Percentiles rank a stretch among this genome's conserved stretches.
Conservation (phyloP, 2,329 filamentous ascomycete genomes). For the Rhynchosporium agropyri region DNA sequence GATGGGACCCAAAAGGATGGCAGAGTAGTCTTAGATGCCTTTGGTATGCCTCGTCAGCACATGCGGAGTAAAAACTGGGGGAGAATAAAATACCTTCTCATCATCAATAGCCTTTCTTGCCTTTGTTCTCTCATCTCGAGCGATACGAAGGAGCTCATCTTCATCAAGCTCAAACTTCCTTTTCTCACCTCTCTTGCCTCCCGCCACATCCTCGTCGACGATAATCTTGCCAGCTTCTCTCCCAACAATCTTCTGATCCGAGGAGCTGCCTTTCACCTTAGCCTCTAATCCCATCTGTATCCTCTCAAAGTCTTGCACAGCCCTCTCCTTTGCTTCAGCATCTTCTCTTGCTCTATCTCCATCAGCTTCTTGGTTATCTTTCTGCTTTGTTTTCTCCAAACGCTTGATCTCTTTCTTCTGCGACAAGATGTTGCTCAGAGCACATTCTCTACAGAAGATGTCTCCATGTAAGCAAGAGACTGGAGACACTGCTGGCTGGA, state of each 20-base stretch:
- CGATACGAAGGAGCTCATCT: slow-evolving; percentile 72
- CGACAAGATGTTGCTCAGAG: slow-evolving; percentile 83
- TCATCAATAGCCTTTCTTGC: slow-evolving; percentile 70
- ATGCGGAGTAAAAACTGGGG: slow-evolving; percentile 17
- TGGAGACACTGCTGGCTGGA: slow-evolving; percentile 77
- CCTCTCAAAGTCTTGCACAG: slow-evolving; percentile 80
- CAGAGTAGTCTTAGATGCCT: slow-evolving; percentile 64
- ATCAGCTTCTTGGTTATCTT: slow-evolving; percentile 61
- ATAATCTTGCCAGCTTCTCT: slow-evolving; percentile 49
- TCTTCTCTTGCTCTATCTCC: slow-evolving; percentile 64
- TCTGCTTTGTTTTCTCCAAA: slow-evolving; percentile 66
- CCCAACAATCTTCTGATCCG: slow-evolving; percentile 45
- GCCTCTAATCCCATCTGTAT: slow-evolving; percentile 70
- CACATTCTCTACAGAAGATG: slow-evolving; percentile 94
- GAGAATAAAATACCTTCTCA: slow-evolving; percentile 60
- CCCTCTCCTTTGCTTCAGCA: slow-evolving; percentile 69
- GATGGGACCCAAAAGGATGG: slow-evolving; percentile 94
- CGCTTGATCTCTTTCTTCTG: slow-evolving; percentile 92
- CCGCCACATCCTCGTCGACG: slow-evolving; percentile 44
- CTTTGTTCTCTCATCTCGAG: slow-evolving; percentile 68
- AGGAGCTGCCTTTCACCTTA: slow-evolving; percentile 39
- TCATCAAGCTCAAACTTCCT: slow-evolving; percentile 82
- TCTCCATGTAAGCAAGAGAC: slow-evolving; percentile 85
- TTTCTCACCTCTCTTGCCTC: slow-evolving; percentile 53
- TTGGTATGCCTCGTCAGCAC: not conserved